Evolutionary conservation across 805 yeast species (phyloP).

Genomic region (Candida methanosorbosa): DNA sequence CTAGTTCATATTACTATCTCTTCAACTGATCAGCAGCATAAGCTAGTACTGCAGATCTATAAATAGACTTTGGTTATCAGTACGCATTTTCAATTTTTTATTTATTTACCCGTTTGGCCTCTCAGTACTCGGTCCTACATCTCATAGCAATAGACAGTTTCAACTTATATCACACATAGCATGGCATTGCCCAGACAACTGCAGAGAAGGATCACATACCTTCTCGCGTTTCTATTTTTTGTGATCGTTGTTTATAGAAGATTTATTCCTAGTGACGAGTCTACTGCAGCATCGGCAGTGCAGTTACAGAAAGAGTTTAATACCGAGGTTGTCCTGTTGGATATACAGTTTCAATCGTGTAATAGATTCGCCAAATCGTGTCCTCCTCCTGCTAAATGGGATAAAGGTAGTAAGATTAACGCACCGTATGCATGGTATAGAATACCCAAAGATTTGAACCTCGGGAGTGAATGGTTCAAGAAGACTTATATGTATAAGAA

Average conservation of each 20-base stretch:
- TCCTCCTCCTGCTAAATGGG: not conserved
- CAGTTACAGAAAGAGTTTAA: not conserved
- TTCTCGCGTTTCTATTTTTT: not conserved
- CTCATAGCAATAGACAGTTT: not conserved
- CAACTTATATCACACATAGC: not conserved
- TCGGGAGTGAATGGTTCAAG: constrained; percentile 6
- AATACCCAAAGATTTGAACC: constrained; percentile 14
- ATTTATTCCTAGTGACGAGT: not conserved
- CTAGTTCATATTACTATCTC: no score
- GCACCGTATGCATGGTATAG: constrained; percentile 7
- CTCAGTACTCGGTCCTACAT: no score
- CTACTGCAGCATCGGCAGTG: not conserved
- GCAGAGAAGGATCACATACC: not conserved
- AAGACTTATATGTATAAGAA: constrained; percentile 8
- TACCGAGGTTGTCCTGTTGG: not conserved
- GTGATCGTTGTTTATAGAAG: not conserved
- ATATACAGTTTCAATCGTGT: not conserved
- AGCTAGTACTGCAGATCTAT: not conserved
- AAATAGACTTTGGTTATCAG: not conserved
- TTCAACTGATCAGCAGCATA: no score
- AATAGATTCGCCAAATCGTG: not conserved
- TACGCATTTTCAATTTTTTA: not conserved
- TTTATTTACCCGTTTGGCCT: not conserved
- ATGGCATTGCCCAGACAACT: not conserved
- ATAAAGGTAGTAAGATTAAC: not conserved